Evolutionary conservation across 75 land plant genomes (phyloP).

Genomic region (Selaginella tamariscina): DNA sequence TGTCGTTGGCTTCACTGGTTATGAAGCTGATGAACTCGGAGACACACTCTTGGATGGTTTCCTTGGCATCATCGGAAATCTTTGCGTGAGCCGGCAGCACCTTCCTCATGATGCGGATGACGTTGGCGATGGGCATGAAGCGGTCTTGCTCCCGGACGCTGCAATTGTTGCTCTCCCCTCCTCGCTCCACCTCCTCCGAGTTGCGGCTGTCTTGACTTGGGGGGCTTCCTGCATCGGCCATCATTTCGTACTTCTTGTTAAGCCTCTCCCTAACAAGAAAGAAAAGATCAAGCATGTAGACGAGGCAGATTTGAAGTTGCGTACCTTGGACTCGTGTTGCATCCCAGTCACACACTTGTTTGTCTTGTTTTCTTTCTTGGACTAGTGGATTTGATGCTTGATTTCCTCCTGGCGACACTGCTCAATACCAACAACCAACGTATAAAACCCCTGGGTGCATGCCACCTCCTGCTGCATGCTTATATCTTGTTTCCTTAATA

Average conservation of each 20-base stretch:
- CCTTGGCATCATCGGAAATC: background rate
- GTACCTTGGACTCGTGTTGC: too few relatives aligned
- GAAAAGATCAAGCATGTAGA: too few relatives aligned
- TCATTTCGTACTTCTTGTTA: too few relatives aligned
- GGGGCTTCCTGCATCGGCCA: background rate
- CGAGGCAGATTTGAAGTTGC: too few relatives aligned
- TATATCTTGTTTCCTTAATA: background rate
- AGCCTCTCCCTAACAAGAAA: background rate
- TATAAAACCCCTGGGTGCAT: too few relatives aligned
- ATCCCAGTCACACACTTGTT: too few relatives aligned
- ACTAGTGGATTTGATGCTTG: too few relatives aligned
- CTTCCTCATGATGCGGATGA: background rate
- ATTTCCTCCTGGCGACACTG: too few relatives aligned
- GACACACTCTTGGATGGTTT: conserved; percentile 43
- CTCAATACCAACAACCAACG: too few relatives aligned
- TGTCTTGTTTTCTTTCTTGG: too few relatives aligned
- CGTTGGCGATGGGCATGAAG: conserved; percentile 4
- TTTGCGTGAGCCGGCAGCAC: background rate
- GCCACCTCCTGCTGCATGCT: background rate
- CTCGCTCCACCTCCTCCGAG: background rate
- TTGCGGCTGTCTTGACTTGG: background rate
- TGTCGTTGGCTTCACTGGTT: conserved; percentile 51
- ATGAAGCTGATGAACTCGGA: conserved; percentile 83
- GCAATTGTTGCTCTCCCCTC: too few relatives aligned
- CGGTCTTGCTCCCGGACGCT: background rate